Conservation (phyloP, 768 basidiomycete genomes). For the Rhizopogon vulgaris region DNA sequence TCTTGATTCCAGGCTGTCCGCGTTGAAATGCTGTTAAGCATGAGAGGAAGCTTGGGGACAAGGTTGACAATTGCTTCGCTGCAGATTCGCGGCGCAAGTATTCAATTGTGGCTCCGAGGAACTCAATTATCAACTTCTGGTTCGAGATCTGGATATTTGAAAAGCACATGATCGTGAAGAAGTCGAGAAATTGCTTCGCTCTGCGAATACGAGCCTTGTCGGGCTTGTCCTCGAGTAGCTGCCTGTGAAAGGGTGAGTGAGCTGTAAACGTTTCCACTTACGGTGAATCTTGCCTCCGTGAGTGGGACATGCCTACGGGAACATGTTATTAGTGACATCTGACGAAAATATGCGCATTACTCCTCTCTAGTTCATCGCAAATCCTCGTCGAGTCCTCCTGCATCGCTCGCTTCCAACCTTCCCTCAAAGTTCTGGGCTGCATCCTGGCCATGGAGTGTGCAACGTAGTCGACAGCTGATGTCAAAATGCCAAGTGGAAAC, state of each 20-base stretch:
- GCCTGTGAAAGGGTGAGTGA: background rate
- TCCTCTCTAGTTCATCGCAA: background rate
- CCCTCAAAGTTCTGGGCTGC: background rate
- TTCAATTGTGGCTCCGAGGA: background rate
- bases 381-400: background rate
- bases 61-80: conserved; percentile 3
- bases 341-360: background rate
- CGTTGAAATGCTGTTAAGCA: conserved; percentile 25
- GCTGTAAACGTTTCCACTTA: background rate
- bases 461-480: background rate
- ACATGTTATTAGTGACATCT: background rate
- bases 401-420: background rate
- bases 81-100: background rate
- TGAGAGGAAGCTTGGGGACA: conserved; percentile 32
- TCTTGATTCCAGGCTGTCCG: conserved; percentile 7
- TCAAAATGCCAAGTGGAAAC: background rate
- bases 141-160: background rate
- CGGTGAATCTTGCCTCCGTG: background rate
- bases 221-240: background rate
- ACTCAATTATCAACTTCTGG: background rate
- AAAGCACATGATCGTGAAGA: background rate
- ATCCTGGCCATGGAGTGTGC: background rate
- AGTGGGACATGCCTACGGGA: background rate
- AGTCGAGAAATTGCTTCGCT: conserved; percentile 4
- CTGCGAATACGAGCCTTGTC: background rate